These are phyloP conservation scores for Phytophthora sansomeana DNA, from an alignment of 352 stramenopile species.

Conservation along the genomic window DNA sequence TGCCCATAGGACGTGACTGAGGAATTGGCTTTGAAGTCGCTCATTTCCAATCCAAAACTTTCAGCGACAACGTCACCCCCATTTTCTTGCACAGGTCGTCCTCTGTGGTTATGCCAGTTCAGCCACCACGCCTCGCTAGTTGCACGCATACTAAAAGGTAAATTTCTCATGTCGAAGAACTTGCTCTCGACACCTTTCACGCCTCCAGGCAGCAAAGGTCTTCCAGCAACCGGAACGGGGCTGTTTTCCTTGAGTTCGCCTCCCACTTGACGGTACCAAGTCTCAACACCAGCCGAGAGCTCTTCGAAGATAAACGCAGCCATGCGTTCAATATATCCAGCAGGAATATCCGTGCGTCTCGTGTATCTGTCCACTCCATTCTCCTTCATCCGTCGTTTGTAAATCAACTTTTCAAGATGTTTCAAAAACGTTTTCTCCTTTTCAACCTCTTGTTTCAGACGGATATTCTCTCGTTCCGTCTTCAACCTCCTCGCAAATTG, in stretches of 20 bases:
- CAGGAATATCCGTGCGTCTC: background rate
- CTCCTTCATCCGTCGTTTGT: conserved; percentile 1
- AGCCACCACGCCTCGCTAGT: conserved; percentile 43
- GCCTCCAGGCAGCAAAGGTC: conserved; percentile 29
- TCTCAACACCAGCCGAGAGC: conserved; percentile 29
- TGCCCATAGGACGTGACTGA: conserved; percentile 48
- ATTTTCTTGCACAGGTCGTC: conserved; percentile 15
- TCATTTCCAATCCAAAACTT: conserved; percentile 56
- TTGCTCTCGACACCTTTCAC: conserved; percentile 31
- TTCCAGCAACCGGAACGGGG: conserved; percentile 6
- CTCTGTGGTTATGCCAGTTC: conserved; percentile 24
- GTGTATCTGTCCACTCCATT: background rate
- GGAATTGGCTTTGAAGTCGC: conserved; percentile 42
- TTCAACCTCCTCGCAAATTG: conserved; percentile 15
- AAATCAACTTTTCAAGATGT: conserved; percentile 29
- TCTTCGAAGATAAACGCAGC: conserved; percentile 31
- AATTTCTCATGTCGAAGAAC: conserved; percentile 34
- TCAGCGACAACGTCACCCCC: conserved; percentile 53
- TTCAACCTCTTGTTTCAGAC: conserved; percentile 26
- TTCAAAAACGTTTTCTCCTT: conserved; percentile 26
- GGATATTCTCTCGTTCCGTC: conserved; percentile 31
- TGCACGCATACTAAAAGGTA: conserved; percentile 36
- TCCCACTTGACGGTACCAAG: conserved; percentile 35
- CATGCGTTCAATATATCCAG: background rate
- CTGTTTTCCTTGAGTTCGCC: conserved; percentile 21